These are phyloP conservation scores for Globisporangium recalcitrans DNA, from an alignment of 352 stramenopile species.

Conservation along the genomic window DNA sequence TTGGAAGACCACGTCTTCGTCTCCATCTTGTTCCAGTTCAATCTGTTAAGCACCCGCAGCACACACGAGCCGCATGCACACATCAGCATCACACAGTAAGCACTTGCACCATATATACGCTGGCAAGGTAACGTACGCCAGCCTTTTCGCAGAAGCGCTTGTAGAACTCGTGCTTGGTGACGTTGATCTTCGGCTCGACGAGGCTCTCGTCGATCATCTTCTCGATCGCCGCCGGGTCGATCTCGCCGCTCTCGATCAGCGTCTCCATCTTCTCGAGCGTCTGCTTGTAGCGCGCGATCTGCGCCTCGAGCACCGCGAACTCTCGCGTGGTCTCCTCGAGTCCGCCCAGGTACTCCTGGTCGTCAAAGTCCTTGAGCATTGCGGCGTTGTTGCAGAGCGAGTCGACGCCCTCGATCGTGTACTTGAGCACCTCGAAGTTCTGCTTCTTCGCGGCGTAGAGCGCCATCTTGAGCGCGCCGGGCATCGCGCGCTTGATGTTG, in stretches of 20 bases:
- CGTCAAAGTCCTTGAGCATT: conserved; percentile 59
- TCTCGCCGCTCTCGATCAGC: conserved; percentile 38
- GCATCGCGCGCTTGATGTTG: conserved; percentile 56
- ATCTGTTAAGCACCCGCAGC: conserved; percentile 37
- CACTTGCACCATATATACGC: not conserved
- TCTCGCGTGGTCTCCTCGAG: conserved; percentile 68
- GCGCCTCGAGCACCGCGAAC: conserved; percentile 58
- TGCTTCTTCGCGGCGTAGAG: conserved; percentile 74
- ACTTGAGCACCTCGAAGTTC: conserved; percentile 69
- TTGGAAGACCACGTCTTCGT: conserved; percentile 79
- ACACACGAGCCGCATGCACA: not conserved
- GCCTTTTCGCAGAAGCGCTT: conserved; percentile 75
- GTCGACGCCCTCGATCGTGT: conserved; percentile 59
- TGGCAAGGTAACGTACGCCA: conserved; percentile 34
- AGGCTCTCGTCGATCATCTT: conserved; percentile 53
- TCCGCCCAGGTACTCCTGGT: conserved; percentile 43
- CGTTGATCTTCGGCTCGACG: conserved; percentile 50
- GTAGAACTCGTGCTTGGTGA: conserved; percentile 63
- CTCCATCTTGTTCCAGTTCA: conserved; percentile 55
- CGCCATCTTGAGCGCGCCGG: conserved; percentile 68
- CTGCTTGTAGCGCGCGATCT: conserved; percentile 60
- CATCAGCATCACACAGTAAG: not conserved
- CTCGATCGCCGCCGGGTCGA: conserved; percentile 53
- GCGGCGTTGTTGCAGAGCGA: conserved; percentile 60
- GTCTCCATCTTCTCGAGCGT: conserved; percentile 63